Conservation (phyloP, 208 protist species). For the Acanthamoeba healyi region DNA sequence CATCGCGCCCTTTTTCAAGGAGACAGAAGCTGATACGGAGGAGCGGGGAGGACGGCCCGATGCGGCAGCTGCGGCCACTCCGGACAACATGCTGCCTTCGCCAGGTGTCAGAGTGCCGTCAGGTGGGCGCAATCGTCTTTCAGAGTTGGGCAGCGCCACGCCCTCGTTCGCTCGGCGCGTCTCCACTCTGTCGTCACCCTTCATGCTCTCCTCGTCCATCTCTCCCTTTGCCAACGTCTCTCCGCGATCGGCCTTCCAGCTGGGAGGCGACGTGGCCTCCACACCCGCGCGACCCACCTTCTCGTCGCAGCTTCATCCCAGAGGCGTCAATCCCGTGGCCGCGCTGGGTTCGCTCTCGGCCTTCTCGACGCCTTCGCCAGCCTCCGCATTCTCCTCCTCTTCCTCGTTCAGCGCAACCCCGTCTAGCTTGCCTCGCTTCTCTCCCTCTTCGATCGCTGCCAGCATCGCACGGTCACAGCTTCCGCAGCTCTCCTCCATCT, state of each 20-base stretch:
- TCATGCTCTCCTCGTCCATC: conserved; percentile 48
- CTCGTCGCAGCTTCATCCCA: background rate
- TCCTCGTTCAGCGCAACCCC: background rate
- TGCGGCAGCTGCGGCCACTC: background rate
- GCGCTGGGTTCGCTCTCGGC: conserved; percentile 35
- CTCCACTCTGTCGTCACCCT: background rate
- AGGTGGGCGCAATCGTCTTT: background rate
- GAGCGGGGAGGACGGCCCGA: background rate
- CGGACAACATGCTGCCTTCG: background rate
- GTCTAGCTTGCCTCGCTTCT: background rate
- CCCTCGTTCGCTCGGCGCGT: conserved; percentile 1
- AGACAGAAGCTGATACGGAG: background rate
- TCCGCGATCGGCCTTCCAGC: background rate
- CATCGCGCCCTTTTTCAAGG: conserved; percentile 48
- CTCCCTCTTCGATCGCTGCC: conserved; percentile 1
- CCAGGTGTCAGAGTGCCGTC: background rate
- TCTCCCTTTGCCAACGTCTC: conserved; percentile 4
- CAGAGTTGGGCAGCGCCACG: background rate
- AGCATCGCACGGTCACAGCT: background rate
- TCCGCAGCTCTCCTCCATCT: conserved; percentile 52
- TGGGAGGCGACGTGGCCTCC: background rate
- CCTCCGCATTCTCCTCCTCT: background rate
- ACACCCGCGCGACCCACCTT: background rate
- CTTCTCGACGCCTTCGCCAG: conserved; percentile 11
- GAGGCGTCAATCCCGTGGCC: conserved; percentile 2